These are phyloP conservation scores for Penicillium fimorum DNA, from an alignment of 495 filamentous ascomycete species.

Conservation along the genomic window DNA sequence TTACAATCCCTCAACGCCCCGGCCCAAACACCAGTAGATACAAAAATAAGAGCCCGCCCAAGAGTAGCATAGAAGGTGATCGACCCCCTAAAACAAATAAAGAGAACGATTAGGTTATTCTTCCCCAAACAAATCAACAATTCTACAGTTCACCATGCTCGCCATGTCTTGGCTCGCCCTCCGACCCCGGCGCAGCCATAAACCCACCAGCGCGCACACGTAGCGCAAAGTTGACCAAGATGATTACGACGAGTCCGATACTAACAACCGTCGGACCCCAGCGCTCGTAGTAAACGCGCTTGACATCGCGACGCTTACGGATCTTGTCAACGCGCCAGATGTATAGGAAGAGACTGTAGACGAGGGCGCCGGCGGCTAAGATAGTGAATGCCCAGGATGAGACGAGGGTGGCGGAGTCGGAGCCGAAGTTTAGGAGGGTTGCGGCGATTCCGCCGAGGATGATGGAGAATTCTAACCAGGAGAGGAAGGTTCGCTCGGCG, in stretches of 20 bases:
- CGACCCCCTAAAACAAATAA: background rate
- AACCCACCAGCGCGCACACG: constrained; percentile 39
- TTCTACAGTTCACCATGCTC: constrained; percentile 21
- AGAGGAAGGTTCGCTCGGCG: constrained; percentile 91
- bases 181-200: constrained; percentile 16
- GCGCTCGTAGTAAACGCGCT: constrained; percentile 76
- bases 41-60: constrained; percentile 3
- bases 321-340: constrained; percentile 85
- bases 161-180: constrained; percentile 10
- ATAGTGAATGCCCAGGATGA: constrained; percentile 78
- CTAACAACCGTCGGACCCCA: constrained; percentile 85
- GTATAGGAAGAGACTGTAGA: constrained; percentile 81
- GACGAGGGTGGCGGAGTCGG: constrained; percentile 53
- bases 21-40: constrained; percentile 6
- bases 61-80: background rate
- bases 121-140: background rate
- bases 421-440: constrained; percentile 85
- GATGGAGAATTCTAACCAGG: constrained; percentile 97
- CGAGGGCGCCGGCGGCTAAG: constrained; percentile 67
- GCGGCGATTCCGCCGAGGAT: constrained; percentile 90
- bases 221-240: constrained; percentile 71
- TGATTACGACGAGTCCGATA: constrained; percentile 63
- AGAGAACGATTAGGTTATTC: background rate
- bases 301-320: constrained; percentile 72
- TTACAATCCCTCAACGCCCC: constrained; percentile 8